Percentiles rank a stretch among this genome's conserved stretches.
These are phyloP conservation scores for Leptographium lundbergii DNA, from an alignment of 2,329 filamentous ascomycete species.

Conservation along the genomic window DNA sequence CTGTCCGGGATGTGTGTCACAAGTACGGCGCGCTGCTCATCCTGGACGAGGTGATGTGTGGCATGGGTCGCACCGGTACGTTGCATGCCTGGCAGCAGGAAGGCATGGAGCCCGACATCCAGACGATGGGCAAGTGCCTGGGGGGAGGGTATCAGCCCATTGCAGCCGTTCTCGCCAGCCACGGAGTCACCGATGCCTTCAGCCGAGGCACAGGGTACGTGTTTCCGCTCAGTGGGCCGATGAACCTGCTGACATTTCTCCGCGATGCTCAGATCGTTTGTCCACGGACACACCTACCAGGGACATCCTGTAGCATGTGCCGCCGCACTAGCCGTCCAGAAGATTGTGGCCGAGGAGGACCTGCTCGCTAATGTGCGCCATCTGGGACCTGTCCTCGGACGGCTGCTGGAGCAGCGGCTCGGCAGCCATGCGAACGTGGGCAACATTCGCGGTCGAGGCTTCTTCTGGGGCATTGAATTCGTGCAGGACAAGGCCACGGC, in stretches of 20 bases:
- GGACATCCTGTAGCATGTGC: constrained; percentile 26
- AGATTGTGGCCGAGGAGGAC: constrained; percentile 21
- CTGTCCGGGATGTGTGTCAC: constrained; percentile 38
- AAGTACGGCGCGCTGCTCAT: constrained; percentile 41
- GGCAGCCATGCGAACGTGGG: constrained; percentile 25
- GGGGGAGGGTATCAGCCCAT: constrained; percentile 48
- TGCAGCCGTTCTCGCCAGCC: constrained; percentile 43
- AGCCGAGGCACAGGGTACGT: constrained; percentile 25
- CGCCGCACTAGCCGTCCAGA: constrained; percentile 27
- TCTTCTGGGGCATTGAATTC: constrained; percentile 32
- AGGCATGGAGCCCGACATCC: constrained; percentile 44
- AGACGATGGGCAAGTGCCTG: constrained; percentile 50
- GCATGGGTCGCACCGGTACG: constrained; percentile 47
- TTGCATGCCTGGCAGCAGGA: constrained; percentile 54
- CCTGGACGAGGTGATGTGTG: constrained; percentile 56
- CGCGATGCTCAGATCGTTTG: constrained; percentile 27
- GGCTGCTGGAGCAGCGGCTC: constrained; percentile 18
- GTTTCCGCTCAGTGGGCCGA: background rate
- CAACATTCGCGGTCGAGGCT: constrained; percentile 27
- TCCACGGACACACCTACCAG: constrained; percentile 48
- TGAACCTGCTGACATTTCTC: background rate
- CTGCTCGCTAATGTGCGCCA: constrained; percentile 22
- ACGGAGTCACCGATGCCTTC: constrained; percentile 34
- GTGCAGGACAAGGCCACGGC: constrained; percentile 22
- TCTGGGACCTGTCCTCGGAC: constrained; percentile 20